These are phyloP conservation scores for Pleurotus platypus DNA, from an alignment of 768 basidiomycete species.

Conservation along the genomic window DNA sequence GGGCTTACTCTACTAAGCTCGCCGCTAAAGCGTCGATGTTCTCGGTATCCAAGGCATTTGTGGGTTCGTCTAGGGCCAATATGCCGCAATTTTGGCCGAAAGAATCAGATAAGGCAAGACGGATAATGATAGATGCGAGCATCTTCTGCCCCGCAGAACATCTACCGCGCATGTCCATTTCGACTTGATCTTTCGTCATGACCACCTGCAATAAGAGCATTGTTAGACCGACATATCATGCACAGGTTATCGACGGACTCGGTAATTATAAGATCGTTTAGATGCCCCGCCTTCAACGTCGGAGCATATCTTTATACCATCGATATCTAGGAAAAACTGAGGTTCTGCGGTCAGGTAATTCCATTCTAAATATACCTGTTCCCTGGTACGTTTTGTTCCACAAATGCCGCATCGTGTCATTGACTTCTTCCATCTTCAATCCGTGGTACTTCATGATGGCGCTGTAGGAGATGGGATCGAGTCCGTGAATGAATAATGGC, in stretches of 20 bases:
- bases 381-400: conserved; percentile 99
- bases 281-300: conserved; percentile 90
- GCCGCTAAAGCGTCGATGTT: conserved; percentile 93
- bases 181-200: conserved; percentile 98
- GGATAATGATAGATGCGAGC: conserved; percentile 96
- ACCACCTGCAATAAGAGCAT: conserved; percentile 63
- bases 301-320: conserved; percentile 92
- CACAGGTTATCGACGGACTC: conserved; percentile 46
- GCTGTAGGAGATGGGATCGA: conserved; percentile 33
- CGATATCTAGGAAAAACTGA: conserved; percentile 67
- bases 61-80: conserved; percentile 95
- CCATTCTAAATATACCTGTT: conserved; percentile 54
- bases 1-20: conserved; percentile 84
- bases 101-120: conserved; percentile 93
- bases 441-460: conserved; percentile 99
- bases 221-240: conserved; percentile 4
- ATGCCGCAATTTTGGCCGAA: conserved; percentile 99
- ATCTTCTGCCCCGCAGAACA: conserved; percentile 99
- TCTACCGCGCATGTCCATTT: conserved; percentile 99
- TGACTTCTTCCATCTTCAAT: conserved; percentile 99
- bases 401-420: conserved; percentile 93
- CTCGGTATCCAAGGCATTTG: conserved; percentile 93
- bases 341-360: too few species aligned
- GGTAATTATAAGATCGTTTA: conserved; percentile 94
- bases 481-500: background rate